Conservation (phyloP, 2,329 filamentous ascomycete species). For the Nemania abortiva region DNA sequence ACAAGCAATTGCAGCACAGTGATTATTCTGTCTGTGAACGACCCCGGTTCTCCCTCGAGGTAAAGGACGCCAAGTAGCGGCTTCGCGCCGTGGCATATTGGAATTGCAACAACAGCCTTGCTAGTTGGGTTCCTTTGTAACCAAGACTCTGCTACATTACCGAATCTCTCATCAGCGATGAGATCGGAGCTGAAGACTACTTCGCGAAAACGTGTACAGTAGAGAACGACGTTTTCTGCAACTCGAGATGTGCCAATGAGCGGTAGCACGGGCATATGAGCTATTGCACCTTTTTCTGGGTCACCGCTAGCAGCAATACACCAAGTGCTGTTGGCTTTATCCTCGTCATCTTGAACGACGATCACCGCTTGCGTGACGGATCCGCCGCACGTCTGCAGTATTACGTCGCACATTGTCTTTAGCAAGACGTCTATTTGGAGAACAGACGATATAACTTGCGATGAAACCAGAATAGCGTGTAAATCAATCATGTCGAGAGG, state of each 20-base stretch:
- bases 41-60: constrained; percentile 78
- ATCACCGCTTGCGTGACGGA: constrained; percentile 79
- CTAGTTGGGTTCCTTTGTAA: constrained; percentile 75
- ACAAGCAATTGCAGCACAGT: constrained; percentile 77
- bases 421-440: constrained; percentile 80
- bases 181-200: constrained; percentile 80
- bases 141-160: constrained; percentile 78
- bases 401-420: constrained; percentile 85
- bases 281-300: constrained; percentile 74
- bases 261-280: constrained; percentile 74
- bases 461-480: constrained; percentile 81
- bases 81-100: constrained; percentile 79
- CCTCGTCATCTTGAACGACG: constrained; percentile 76
- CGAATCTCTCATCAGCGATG: constrained; percentile 80
- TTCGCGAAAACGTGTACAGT: constrained; percentile 81
- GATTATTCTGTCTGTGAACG: constrained; percentile 80
- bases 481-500: constrained; percentile 87
- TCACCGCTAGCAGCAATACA: constrained; percentile 80
- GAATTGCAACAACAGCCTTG: constrained; percentile 82
- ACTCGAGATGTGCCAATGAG: constrained; percentile 75
- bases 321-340: constrained; percentile 67
- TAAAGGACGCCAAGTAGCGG: constrained; percentile 80
- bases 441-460: constrained; percentile 83
- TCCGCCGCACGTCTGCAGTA: constrained; percentile 80
- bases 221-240: constrained; percentile 81